Evolutionary conservation across 2,329 filamentous ascomycete species (phyloP), one percentile per base, ranked within the genome.

Genomic region (Alternaria panax): DNA sequence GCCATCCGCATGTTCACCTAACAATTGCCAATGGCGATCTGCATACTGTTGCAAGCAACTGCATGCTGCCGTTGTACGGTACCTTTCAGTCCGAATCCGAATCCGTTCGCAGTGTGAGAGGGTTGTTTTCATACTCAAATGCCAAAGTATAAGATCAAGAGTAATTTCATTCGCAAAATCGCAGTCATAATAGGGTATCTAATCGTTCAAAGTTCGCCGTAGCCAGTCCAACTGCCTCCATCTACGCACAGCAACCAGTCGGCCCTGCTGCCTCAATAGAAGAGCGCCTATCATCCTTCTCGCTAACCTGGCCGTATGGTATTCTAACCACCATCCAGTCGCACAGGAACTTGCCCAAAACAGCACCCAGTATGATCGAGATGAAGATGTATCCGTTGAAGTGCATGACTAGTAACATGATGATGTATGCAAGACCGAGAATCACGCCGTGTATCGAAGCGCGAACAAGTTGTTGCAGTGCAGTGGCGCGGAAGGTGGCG

Each of bases 341-440:
- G 74, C 92, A 94, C 59, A 91, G 72, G 64, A 93, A 92, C 12
- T 85, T 83, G 16, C 92, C 92, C 5, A 93, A 57, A 64, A 87
- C 92, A 0, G 90, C 87, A 1, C 92, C 92, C 55, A 94, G 85
- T 63, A 94, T 86, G 75, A 95, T 92, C 67, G 88, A 92, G 59
- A 94, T 89, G 75, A 95, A 91, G 63, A 95, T 84, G 77, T 92
- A 95, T 7, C 81, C 85, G 59, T 88, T 88, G 76, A 84, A 88
- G 64, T 87, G 88, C 86, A 88, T 88, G 20, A 86, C 84, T 25
- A 88, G 72, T 80, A 90, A 79, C 92, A 95, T 94, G 70, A 94
- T 78, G 67, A 94, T 87, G 75, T 94, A 95, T 2, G 90, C 91
- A 2, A 92, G 84, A 0, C 87, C 87, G 69, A 94, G 92, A 66